Evolutionary conservation across 768 basidiomycete species (phyloP).

Genomic region (Macrolepiota fuliginosa): DNA sequence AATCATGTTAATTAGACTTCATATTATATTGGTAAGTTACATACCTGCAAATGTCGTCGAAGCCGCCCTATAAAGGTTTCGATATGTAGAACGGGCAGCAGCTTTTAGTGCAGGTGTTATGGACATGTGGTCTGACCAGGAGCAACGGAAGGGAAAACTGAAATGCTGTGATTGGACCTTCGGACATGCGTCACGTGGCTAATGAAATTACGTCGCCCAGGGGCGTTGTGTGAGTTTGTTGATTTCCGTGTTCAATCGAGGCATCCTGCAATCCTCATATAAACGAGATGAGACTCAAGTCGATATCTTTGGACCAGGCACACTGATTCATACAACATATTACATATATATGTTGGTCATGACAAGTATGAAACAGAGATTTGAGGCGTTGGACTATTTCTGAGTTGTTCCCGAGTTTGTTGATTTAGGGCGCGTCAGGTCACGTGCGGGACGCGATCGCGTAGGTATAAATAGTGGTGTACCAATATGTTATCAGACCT

Average conservation of each 20-base stretch:
- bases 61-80: slow-evolving; percentile 67
- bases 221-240: neutral
- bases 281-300: neutral
- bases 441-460: slow-evolving; percentile 45
- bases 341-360: neutral
- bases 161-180: slow-evolving; percentile 22
- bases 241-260: neutral
- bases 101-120: slow-evolving; percentile 56
- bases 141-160: slow-evolving; percentile 18
- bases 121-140: slow-evolving; percentile 42
- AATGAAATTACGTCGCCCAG: neutral
- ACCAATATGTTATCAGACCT: slow-evolving; percentile 33
- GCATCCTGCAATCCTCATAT: neutral
- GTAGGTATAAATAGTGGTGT: slow-evolving; percentile 43
- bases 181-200: slow-evolving; percentile 20
- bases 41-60: slow-evolving; percentile 63
- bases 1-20: neutral
- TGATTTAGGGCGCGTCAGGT: slow-evolving; percentile 31
- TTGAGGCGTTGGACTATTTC: neutral
- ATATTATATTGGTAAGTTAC: slow-evolving; percentile 4
- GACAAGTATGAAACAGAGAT: neutral
- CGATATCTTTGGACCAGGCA: too few relatives aligned
- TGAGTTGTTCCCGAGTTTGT: slow-evolving; percentile 27
- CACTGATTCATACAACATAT: too few relatives aligned
- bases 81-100: slow-evolving; percentile 72